Percentiles rank a stretch among this genome's conserved stretches.
Evolutionary conservation across 202 grass and related monocot genomes (phyloP).

Genomic region (Setaria italica): DNA sequence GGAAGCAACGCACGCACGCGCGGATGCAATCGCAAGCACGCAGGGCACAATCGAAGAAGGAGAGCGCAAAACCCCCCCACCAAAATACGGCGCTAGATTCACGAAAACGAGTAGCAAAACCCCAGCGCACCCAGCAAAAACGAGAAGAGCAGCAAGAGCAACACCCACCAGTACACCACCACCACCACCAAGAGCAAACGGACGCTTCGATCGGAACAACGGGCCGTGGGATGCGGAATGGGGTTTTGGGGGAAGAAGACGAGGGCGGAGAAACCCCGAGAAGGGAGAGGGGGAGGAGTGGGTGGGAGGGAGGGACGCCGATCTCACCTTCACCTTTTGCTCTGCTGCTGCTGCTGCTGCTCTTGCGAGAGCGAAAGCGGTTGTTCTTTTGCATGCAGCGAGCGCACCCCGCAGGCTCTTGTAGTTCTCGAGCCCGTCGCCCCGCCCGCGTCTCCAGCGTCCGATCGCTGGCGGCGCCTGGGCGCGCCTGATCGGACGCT

Average conservation of each 20-base stretch:
- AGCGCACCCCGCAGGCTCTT: background rate
- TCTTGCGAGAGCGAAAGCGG: background rate
- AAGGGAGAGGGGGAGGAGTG: background rate
- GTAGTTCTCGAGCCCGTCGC: background rate
- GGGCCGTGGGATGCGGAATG: background rate
- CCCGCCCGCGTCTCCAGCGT: background rate
- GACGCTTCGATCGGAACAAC: background rate
- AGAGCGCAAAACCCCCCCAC: background rate
- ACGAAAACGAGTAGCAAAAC: background rate
- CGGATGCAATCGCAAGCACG: background rate
- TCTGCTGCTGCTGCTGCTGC: conserved; percentile 2
- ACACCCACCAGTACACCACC: background rate
- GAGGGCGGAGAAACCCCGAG: background rate
- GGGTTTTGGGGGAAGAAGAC: background rate
- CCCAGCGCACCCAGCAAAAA: background rate
- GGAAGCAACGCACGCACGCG: background rate
- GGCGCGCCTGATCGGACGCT: conserved; percentile 13
- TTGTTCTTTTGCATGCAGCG: conserved; percentile 1
- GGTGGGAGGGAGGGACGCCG: background rate
- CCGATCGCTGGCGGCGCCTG: background rate
- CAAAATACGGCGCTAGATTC: background rate
- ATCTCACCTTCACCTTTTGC: conserved; percentile 28
- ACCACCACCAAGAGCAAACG: background rate
- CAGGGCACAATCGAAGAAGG: background rate
- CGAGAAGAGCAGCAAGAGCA: background rate